A percentile compares a stretch with the other conserved stretches of the same genome.
phyloP scores from a whole-genome alignment of 2,329 filamentous ascomycete genomes.

The Ramularia collo-cygni region DNA sequence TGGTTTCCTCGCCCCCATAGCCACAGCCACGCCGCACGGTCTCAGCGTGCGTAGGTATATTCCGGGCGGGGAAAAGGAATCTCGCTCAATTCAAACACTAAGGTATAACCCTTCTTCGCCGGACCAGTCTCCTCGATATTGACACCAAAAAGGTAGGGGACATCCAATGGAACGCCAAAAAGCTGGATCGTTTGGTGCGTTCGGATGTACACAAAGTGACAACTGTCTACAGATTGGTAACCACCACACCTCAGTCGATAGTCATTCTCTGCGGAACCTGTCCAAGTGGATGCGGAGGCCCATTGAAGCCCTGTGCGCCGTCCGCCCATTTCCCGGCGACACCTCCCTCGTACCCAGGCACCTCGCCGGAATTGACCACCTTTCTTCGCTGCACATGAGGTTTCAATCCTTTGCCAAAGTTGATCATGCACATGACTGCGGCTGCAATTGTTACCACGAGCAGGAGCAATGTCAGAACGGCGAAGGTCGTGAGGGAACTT shows the following conservation, averaged over 20 bases:
- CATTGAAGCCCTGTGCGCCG: conserved; percentile 16
- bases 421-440: conserved; percentile 77
- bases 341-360: conserved; percentile 1
- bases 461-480: conserved; percentile 82
- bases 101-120: no score
- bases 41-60: no score
- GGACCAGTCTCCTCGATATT: no score
- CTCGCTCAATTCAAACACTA: no score
- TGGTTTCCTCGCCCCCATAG: no score
- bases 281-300: conserved; percentile 25
- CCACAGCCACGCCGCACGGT: no score
- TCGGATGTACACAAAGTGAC: no score
- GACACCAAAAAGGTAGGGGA: no score
- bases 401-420: conserved; percentile 87
- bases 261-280: conserved; percentile 36
- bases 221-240: no score
- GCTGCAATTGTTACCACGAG: conserved; percentile 85
- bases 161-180: no score
- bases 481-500: conserved; percentile 85
- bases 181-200: no score
- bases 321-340: conserved; percentile 15
- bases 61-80: no score
- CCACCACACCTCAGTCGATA: conserved; percentile 36
- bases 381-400: conserved; percentile 58
- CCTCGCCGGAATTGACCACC: conserved; percentile 14